Evolutionary conservation across 768 basidiomycete species (phyloP), one percentile per base, ranked within the genome.

Genomic region (Leccinum aurantiacum): DNA sequence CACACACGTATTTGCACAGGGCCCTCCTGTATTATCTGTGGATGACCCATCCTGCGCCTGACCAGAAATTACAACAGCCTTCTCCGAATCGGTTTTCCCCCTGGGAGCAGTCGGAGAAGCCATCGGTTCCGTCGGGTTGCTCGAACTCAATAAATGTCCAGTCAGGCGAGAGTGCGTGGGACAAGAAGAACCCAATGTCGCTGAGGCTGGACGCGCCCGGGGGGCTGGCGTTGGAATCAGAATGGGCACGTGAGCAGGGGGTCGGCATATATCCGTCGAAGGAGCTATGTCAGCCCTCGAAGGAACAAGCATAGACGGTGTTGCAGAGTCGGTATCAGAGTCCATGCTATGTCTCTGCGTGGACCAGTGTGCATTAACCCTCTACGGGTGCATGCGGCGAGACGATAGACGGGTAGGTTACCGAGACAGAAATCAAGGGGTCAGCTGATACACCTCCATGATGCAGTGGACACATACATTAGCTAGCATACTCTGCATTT

Each of bases 391-490:
- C 14, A 51, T 24, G 9, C 24, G 31, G 4, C 31, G 31, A 33
- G 31, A 1, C 31, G 1, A 33, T 33, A 33, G 31, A 33, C 4
- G 31, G 31, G 11, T 11, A 37, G 17, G 33, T 54, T 37, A 35
- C 14, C 33, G 10, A 11, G n/a, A 2, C 38, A 56, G 46, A 46
- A 46, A 37, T 14, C 9, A 24, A 27, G 2, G 9, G 13, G 19
- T 66, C 33, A 65, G 57, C 3, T 4, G 11, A 56, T 50, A 29
- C 25, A 31, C 19, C 38, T 35, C 47, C 13, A 53, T 3, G n/a
- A 49, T 33, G 31, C 11, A 44, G 22, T n/a, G n/a, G 13, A 59
- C 4, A 44, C 69, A 17, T 61, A 74, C 71, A 41, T 68, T 60
- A 8, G 57, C 25, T 13, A 67, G 27, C 37, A 72, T 48, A 49